Evolutionary conservation across 306 rosid genomes (phyloP).

Genomic region (Inga leiocalycina): DNA sequence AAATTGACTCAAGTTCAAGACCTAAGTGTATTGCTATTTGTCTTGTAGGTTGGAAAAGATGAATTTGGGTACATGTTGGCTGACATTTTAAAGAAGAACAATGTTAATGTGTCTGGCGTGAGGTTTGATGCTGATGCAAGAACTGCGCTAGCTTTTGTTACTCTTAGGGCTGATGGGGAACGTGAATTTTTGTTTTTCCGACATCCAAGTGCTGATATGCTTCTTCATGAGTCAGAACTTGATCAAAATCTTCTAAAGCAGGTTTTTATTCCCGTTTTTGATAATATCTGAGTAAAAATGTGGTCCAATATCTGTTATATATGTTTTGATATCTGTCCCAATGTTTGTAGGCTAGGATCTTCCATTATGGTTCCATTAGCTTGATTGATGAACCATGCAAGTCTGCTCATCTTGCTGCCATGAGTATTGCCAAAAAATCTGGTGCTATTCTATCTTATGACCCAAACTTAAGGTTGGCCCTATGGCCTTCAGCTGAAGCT

Average conservation of each 20-base stretch:
- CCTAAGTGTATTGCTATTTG: slow-evolving; percentile 2
- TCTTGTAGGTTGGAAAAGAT: slow-evolving; percentile 84
- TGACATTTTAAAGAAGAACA: slow-evolving; percentile 67
- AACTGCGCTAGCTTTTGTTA: slow-evolving; percentile 88
- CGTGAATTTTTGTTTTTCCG: slow-evolving; percentile 90
- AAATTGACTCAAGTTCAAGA: slow-evolving; percentile 1
- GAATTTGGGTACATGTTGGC: slow-evolving; percentile 84
- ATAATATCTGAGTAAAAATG: neutral
- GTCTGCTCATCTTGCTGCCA: slow-evolving; percentile 87
- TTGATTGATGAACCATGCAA: slow-evolving; percentile 85
- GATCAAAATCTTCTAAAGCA: slow-evolving; percentile 59
- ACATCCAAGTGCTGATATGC: slow-evolving; percentile 97
- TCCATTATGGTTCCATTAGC: slow-evolving; percentile 96
- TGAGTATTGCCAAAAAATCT: slow-evolving; percentile 69
- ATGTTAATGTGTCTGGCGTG: slow-evolving; percentile 72
- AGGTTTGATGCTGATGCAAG: slow-evolving; percentile 80
- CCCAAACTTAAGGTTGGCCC: slow-evolving; percentile 83
- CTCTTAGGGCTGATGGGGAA: slow-evolving; percentile 89
- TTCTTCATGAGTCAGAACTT: slow-evolving; percentile 79
- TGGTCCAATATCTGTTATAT: neutral
- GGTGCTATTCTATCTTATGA: slow-evolving; percentile 90
- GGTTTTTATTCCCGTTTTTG: slow-evolving; percentile 36
- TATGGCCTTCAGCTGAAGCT: slow-evolving; percentile 83
- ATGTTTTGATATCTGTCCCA: neutral
- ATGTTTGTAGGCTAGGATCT: slow-evolving; percentile 67